phyloP scores from a whole-genome alignment of 495 filamentous ascomycete species.

The Daldinia concentrica region DNA sequence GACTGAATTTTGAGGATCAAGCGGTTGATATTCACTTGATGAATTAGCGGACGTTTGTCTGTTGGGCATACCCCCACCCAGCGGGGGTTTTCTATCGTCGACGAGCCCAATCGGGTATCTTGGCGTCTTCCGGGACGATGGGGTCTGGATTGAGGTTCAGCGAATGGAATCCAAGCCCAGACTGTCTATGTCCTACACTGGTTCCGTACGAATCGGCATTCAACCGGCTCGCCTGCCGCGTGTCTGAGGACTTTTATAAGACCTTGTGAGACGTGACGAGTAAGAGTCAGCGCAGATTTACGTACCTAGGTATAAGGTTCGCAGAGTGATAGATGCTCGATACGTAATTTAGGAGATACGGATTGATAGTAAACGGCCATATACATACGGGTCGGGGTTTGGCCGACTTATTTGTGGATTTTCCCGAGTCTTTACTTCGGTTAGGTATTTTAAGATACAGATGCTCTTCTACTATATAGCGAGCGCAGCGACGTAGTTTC shows the following conservation, averaged over 20 bases:
- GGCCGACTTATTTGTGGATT: background rate
- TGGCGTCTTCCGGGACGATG: constrained; percentile 16
- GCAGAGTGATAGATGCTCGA: background rate
- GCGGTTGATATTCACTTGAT: constrained; percentile 18
- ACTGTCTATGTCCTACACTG: constrained; percentile 5
- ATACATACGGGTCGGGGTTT: background rate
- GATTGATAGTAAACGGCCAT: background rate
- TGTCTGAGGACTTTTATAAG: background rate
- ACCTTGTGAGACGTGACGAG: background rate
- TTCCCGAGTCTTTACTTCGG: background rate
- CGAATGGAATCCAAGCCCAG: constrained; percentile 10
- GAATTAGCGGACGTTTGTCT: constrained; percentile 7
- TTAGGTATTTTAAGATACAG: constrained; percentile 9
- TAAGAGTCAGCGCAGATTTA: constrained; percentile 8
- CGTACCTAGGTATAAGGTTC: background rate
- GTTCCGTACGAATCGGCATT: background rate
- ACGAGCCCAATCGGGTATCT: constrained; percentile 27
- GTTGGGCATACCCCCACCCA: constrained; percentile 9
- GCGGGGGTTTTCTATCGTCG: constrained; percentile 22
- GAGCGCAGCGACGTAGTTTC: constrained; percentile 1
- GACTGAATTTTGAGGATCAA: constrained; percentile 7
- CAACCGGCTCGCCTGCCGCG: background rate
- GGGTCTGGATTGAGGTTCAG: constrained; percentile 1
- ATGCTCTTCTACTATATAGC: constrained; percentile 21
- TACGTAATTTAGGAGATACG: constrained; percentile 1